Evolutionary conservation across 202 grass and related monocot genomes (phyloP), one percentile per base, ranked within the genome.

Genomic region (Alloteropsis angusta): DNA sequence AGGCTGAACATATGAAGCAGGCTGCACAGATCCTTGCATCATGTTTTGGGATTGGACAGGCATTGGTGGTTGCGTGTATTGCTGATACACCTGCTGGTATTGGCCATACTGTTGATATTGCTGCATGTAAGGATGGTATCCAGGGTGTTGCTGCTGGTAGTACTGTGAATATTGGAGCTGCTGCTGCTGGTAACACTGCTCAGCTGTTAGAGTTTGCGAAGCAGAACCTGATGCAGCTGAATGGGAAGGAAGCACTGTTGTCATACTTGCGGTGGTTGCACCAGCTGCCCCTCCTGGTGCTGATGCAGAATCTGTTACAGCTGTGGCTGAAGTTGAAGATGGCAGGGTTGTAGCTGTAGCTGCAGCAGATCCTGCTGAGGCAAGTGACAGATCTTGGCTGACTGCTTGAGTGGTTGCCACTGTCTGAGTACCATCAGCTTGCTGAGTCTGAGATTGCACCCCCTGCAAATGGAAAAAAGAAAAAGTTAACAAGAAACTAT

Each of bases 81-180:
- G 90, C 37, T 77, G 85, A 32, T 87, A 78, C 23, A 42, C 55
- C 47, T 85, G 87, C 77, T 84, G 92, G 74, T 93, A 93, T 21
- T 93, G 86, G n/a, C 77, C 77, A 85, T 86, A 90, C 25, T 93
- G 92, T 68, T 87, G 81, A 78, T 91, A 87, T 80, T 93, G 90
- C 72, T 91, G 90, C 43, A 70, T 82, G 65, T 96, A 93, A 16
- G 96, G 75, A n/a, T 96, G 81, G 60, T 85, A 90, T 71, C 89
- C 92, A 89, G 92, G 79, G 64, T 91, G 91, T 46, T 94, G 84
- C 78, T 93, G 92, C 71, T 99, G 87, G 75, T 99, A 95, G 68
- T 91, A 88, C 58, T 94, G 91, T 39, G 90, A 80, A 18, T 88
- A 89, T 72, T 86, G 83, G 15, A 86, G 74, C 68, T 97, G 93